Conservation (phyloP, 1,284 basidiomycete genomes). For the Psilocybe mexicana region DNA sequence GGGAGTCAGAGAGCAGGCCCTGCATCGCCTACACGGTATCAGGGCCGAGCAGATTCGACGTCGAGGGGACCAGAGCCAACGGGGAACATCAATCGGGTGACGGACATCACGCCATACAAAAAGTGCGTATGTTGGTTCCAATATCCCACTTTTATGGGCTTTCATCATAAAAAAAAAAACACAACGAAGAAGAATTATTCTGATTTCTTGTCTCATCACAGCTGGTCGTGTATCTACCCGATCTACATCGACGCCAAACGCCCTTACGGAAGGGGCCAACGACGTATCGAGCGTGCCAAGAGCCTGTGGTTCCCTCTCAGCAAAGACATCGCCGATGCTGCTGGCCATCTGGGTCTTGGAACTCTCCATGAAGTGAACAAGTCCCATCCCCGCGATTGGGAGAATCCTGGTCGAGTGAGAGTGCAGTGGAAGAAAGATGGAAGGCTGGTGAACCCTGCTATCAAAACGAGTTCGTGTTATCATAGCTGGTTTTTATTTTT, state of each 20-base stretch:
- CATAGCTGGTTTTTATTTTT: background rate
- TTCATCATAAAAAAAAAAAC: too few species aligned
- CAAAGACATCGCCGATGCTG: conserved; percentile 88
- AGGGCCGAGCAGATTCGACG: conserved; percentile 25
- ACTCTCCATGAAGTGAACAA: conserved; percentile 88
- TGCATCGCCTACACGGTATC: conserved; percentile 47
- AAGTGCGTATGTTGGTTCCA: conserved; percentile 45
- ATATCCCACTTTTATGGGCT: background rate
- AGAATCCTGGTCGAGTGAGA: conserved; percentile 91
- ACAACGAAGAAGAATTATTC: background rate
- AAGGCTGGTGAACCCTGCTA: conserved; percentile 63
- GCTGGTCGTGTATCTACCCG: conserved; percentile 95
- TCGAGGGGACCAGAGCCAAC: conserved; percentile 20
- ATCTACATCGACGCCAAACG: conserved; percentile 97
- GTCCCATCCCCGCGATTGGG: conserved; percentile 94
- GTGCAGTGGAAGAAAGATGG: conserved; percentile 89
- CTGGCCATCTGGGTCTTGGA: conserved; percentile 72
- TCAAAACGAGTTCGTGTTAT: conserved; percentile 75
- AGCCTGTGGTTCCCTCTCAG: conserved; percentile 94
- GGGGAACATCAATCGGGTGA: conserved; percentile 39
- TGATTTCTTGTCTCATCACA: conserved; percentile 30
- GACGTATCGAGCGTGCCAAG: conserved; percentile 79
- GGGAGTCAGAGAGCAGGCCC: conserved; percentile 41
- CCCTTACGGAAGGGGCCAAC: conserved; percentile 78
- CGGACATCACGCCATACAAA: conserved; percentile 79